phyloP scores from a whole-genome alignment of 2,329 filamentous ascomycete genomes.

The Dothidotthia symphoricarpi region DNA sequence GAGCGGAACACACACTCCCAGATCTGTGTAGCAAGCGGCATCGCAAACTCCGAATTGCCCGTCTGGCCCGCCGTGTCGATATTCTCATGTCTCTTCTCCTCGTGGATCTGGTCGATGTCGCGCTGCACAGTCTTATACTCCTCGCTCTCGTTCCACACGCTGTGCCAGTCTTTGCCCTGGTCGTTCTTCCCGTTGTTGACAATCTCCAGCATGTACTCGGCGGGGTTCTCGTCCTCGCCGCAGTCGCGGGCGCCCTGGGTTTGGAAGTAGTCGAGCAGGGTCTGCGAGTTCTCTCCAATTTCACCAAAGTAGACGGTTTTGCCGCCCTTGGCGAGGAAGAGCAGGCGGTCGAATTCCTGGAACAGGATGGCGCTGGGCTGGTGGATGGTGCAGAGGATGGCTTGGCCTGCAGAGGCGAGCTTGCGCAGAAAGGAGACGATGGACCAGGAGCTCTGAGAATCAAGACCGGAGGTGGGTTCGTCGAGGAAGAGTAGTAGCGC shows the following conservation, averaged over 20 bases:
- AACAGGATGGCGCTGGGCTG: conserved; percentile 49
- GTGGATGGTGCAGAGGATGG: conserved; percentile 50
- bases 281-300: conserved; percentile 45
- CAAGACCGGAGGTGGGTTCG: conserved; percentile 60
- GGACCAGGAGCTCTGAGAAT: conserved; percentile 58
- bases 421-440: conserved; percentile 63
- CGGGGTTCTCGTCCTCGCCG: conserved; percentile 64
- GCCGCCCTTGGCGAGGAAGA: conserved; percentile 47
- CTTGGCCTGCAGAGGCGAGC: conserved; percentile 52
- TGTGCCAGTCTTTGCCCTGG: conserved; percentile 41
- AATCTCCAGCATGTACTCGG: conserved; percentile 70
- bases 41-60: conserved; percentile 45
- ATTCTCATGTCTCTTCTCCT: conserved; percentile 31
- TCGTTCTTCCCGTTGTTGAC: conserved; percentile 37
- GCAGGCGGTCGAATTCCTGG: conserved; percentile 46
- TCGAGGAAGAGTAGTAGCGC: conserved; percentile 62
- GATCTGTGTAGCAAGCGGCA: conserved; percentile 40
- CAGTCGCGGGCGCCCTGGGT: conserved; percentile 61
- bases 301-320: conserved; percentile 51
- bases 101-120: conserved; percentile 44
- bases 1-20: conserved; percentile 42
- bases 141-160: conserved; percentile 39
- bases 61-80: conserved; percentile 33
- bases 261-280: conserved; percentile 57
- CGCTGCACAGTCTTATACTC: conserved; percentile 28